Evolutionary conservation across 2,329 filamentous ascomycete genomes (phyloP).

Genomic region (Sporothrix humicola): DNA sequence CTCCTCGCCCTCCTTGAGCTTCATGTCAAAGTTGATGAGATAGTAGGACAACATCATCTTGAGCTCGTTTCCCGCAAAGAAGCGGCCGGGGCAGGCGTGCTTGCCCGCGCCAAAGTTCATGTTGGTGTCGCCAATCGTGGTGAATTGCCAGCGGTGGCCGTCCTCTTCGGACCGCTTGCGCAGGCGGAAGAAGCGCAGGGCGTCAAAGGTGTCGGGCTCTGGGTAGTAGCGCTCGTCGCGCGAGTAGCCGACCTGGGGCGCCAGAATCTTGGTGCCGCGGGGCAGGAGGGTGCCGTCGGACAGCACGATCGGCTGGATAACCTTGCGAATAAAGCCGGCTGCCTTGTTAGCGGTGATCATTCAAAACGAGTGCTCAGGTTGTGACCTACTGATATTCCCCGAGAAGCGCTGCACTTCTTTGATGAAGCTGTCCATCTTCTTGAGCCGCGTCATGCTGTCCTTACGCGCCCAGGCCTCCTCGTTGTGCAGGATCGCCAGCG

Average conservation of each 20-base stretch:
- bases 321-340: slow-evolving; percentile 55
- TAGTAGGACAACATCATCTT: slow-evolving; percentile 53
- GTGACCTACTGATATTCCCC: slow-evolving; percentile 51
- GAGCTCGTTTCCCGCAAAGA: slow-evolving; percentile 55
- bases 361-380: neutral
- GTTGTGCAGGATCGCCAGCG: slow-evolving; percentile 49
- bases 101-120: slow-evolving; percentile 56
- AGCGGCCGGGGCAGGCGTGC: slow-evolving; percentile 56
- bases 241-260: slow-evolving; percentile 51
- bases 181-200: slow-evolving; percentile 56
- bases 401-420: slow-evolving; percentile 51
- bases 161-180: slow-evolving; percentile 49
- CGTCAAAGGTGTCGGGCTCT: slow-evolving; percentile 54
- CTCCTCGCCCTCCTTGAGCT: slow-evolving; percentile 48
- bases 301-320: slow-evolving; percentile 52
- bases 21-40: slow-evolving; percentile 52
- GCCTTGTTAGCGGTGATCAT: neutral
- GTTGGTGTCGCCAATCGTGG: slow-evolving; percentile 50
- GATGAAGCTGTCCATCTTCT: slow-evolving; percentile 58
- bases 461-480: slow-evolving; percentile 52
- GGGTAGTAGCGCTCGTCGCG: slow-evolving; percentile 50
- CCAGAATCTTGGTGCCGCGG: slow-evolving; percentile 51
- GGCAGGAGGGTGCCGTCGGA: slow-evolving; percentile 54
- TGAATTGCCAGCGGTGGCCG: slow-evolving; percentile 52
- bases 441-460: slow-evolving; percentile 52